phyloP scores from a whole-genome alignment of 805 yeast species.

The Cyberlindnera suaveolens region DNA sequence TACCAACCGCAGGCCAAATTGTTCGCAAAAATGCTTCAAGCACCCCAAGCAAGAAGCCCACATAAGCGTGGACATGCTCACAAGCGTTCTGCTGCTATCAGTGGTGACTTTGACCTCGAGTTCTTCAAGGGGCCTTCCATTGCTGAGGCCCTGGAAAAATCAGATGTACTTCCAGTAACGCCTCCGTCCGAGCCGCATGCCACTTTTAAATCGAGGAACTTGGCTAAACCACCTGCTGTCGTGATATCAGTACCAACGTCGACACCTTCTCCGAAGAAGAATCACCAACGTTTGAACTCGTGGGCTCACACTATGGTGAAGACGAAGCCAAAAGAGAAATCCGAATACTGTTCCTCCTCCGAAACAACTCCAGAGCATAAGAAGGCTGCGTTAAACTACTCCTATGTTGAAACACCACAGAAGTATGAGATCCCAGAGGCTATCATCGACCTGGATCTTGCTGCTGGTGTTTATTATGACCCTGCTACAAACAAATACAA shows the following conservation, averaged over 20 bases:
- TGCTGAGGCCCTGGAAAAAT: not conserved
- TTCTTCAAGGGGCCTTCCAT: slow-evolving; percentile 16
- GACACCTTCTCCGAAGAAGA: slow-evolving; percentile 20
- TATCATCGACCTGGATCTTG: slow-evolving; percentile 50
- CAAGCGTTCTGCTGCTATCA: slow-evolving; percentile 80
- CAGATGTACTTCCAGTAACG: not conserved
- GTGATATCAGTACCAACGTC: slow-evolving; percentile 14
- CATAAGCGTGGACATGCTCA: slow-evolving; percentile 63
- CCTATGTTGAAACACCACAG: slow-evolving; percentile 14
- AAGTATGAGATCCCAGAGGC: slow-evolving; percentile 41
- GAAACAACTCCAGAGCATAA: slow-evolving; percentile 23
- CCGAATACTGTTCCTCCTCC: slow-evolving; percentile 12
- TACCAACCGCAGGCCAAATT: not conserved
- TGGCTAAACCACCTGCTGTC: slow-evolving; percentile 6
- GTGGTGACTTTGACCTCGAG: slow-evolving; percentile 67
- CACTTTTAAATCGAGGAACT: not conserved
- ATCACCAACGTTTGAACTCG: slow-evolving; percentile 31
- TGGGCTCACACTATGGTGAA: slow-evolving; percentile 32
- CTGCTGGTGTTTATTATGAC: slow-evolving; percentile 32
- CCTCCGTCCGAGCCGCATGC: not conserved
- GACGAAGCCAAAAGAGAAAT: slow-evolving; percentile 5
- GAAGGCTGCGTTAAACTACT: slow-evolving; percentile 8
- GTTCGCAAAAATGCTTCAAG: slow-evolving; percentile 10
- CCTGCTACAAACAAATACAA: slow-evolving; percentile 23
- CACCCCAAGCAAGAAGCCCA: slow-evolving; percentile 18